Evolutionary conservation across 306 rosid species (phyloP).

Genomic region (Castanea sativa): DNA sequence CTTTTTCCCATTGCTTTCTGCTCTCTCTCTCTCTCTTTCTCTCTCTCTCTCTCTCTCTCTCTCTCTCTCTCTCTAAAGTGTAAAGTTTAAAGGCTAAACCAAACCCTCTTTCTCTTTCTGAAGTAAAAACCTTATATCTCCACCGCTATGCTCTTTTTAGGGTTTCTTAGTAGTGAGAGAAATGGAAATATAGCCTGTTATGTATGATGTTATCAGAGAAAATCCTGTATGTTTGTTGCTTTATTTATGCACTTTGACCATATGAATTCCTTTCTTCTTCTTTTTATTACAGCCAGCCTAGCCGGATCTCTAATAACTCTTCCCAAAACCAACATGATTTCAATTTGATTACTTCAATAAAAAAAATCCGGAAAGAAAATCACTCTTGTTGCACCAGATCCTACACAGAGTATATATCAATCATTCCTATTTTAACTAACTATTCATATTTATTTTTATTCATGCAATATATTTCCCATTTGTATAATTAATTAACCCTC

Average conservation of each 20-base stretch:
- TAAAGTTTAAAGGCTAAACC: too few species aligned
- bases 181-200: not conserved
- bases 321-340: not conserved
- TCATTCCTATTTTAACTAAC: not conserved
- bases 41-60: slow-evolving; percentile 11
- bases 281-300: not conserved
- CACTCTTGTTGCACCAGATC: not conserved
- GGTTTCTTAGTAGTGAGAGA: not conserved
- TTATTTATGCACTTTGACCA: not conserved
- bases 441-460: not conserved
- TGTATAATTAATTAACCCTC: not conserved
- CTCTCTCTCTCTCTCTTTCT: slow-evolving; percentile 4
- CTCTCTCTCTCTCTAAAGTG: not conserved
- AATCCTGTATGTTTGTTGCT: not conserved
- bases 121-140: not conserved
- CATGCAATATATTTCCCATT: not conserved
- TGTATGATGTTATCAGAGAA: not conserved
- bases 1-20: not conserved
- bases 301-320: not conserved
- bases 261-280: not conserved
- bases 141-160: not conserved
- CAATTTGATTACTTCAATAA: not conserved
- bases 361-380: slow-evolving; percentile 1
- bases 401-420: not conserved
- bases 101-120: not conserved